These are phyloP conservation scores for Penicillium turbatum DNA, from an alignment of 495 filamentous ascomycete species.

Conservation along the genomic window DNA sequence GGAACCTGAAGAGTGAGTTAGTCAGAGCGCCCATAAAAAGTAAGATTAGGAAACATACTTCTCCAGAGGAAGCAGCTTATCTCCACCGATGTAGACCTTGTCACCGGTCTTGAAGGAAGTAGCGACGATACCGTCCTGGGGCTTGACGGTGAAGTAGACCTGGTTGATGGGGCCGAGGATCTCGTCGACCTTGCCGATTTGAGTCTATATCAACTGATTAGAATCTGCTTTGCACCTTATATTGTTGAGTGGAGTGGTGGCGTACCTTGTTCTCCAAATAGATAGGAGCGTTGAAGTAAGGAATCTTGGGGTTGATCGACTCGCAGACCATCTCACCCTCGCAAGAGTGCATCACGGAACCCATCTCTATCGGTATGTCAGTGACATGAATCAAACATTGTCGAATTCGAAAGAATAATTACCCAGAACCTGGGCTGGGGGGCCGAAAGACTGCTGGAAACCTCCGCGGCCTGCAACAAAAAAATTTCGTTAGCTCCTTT, in stretches of 20 bases:
- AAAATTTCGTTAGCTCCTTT: conserved; percentile 40
- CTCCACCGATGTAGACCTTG: conserved; percentile 91
- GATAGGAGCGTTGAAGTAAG: conserved; percentile 98
- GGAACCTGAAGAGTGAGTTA: conserved; percentile 55
- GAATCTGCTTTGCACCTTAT: conserved; percentile 3
- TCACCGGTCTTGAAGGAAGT: conserved; percentile 91
- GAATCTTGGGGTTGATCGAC: conserved; percentile 89
- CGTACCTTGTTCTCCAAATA: conserved; percentile 95
- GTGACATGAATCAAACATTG: conserved; percentile 9
- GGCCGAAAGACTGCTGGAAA: conserved; percentile 60
- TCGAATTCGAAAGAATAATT: conserved; percentile 14
- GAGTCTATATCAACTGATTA: conserved; percentile 39
- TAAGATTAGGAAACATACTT: conserved; percentile 43
- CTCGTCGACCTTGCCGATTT: conserved; percentile 57
- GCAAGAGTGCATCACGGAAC: conserved; percentile 84
- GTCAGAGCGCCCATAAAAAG: background rate
- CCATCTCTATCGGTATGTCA: conserved; percentile 65
- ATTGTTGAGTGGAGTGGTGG: background rate
- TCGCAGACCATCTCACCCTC: conserved; percentile 97
- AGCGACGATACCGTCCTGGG: conserved; percentile 90
- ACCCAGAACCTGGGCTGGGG: conserved; percentile 65
- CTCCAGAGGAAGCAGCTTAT: conserved; percentile 92
- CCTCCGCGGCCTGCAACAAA: conserved; percentile 54
- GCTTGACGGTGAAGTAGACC: conserved; percentile 97
- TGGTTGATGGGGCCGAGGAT: conserved; percentile 91